phyloP scores from a whole-genome alignment of 768 basidiomycete genomes.

The Kwoniella dendrophila region DNA sequence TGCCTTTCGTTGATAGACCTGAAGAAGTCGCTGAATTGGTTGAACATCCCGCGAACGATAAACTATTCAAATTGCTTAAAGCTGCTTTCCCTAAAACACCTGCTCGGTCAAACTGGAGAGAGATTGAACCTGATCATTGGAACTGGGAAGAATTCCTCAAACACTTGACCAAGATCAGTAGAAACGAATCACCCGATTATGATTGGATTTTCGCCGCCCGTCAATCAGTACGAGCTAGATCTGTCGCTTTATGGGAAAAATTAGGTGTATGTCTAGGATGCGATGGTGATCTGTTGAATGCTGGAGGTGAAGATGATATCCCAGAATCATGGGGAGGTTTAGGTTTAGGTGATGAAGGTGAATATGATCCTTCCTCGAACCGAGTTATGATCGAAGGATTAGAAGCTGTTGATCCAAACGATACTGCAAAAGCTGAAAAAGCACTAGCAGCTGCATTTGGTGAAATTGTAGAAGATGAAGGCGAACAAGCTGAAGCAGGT shows the following conservation, averaged over 20 bases:
- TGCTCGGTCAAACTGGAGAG: conserved; percentile 53
- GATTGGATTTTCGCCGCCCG: conserved; percentile 74
- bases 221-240: conserved; percentile 73
- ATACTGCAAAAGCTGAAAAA: conserved; percentile 24
- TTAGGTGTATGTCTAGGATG: conserved; percentile 84
- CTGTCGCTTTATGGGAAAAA: conserved; percentile 88
- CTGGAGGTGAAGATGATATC: conserved; percentile 54
- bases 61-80: conserved; percentile 48
- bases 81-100: conserved; percentile 51
- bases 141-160: conserved; percentile 68
- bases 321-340: conserved; percentile 45
- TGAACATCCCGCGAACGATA: conserved; percentile 65
- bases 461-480: conserved; percentile 45
- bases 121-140: conserved; percentile 71
- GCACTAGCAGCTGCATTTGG: conserved; percentile 34
- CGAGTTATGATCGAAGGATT: conserved; percentile 54
- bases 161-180: conserved; percentile 64
- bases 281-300: conserved; percentile 69
- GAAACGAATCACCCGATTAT: conserved; percentile 64
- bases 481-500: conserved; percentile 36
- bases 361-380: conserved; percentile 33
- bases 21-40: conserved; percentile 73
- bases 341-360: conserved; percentile 44
- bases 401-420: conserved; percentile 36
- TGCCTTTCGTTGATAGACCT: conserved; percentile 84